Evolutionary conservation across 177 flowering plant genomes (phyloP).

Genomic region (Vitis hybrid): DNA sequence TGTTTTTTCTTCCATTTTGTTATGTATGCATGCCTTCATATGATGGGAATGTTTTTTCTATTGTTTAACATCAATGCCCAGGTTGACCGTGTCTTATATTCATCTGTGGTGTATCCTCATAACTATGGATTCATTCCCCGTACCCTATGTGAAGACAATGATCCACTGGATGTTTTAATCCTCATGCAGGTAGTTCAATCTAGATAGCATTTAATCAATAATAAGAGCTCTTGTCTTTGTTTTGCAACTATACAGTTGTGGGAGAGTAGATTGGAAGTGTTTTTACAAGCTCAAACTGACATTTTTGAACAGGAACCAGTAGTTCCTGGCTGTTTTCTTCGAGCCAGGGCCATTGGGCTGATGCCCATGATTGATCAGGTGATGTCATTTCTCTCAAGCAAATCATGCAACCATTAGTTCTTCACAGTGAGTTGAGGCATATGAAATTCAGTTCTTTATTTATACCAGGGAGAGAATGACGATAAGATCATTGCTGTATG

Average conservation of each 20-base stretch:
- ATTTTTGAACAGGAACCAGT: conserved; percentile 53
- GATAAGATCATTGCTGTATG: conserved; percentile 72
- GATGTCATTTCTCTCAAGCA: background rate
- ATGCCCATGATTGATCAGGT: conserved; percentile 84
- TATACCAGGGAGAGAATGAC: conserved; percentile 58
- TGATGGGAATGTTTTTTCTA: no score
- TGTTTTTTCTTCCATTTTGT: background rate
- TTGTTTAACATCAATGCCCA: conserved; percentile 14
- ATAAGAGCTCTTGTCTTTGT: background rate
- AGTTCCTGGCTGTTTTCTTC: conserved; percentile 61
- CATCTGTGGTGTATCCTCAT: conserved; percentile 41
- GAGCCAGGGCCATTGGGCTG: conserved; percentile 64
- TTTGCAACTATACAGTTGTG: background rate
- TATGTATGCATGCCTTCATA: no score
- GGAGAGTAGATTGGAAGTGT: no score
- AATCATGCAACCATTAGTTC: background rate
- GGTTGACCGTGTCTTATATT: conserved; percentile 67
- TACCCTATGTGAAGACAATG: conserved; percentile 68
- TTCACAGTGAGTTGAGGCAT: background rate
- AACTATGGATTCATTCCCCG: conserved; percentile 60
- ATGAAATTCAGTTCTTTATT: background rate
- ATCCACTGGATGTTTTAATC: conserved; percentile 68
- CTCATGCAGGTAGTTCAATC: conserved; percentile 55
- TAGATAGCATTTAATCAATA: background rate
- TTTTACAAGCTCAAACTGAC: background rate